A percentile compares a stretch with the other conserved stretches of the same genome.
phyloP scores from a whole-genome alignment of 1,139 yeast genomes.

The Saccharomyces pastorianus region DNA sequence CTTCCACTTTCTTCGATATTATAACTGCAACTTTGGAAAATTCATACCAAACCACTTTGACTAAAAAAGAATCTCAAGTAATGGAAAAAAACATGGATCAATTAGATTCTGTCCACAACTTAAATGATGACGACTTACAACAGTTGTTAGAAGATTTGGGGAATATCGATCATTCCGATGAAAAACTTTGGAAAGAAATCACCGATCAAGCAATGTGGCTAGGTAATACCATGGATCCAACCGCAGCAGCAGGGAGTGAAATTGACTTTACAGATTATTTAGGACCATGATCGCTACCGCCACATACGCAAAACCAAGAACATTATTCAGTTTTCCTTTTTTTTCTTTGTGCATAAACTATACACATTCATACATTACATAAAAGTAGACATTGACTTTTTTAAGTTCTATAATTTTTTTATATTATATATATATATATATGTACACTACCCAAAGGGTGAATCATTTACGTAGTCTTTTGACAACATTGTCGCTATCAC shows the following conservation, averaged over 20 bases:
- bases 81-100: conserved; percentile 27
- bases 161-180: conserved; percentile 38
- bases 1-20: conserved; percentile 10
- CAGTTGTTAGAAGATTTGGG: conserved; percentile 25
- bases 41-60: conserved; percentile 14
- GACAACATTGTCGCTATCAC: conserved; percentile 38
- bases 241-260: conserved; percentile 23
- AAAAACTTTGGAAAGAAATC: conserved; percentile 66
- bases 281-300: neutral
- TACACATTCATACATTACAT: neutral
- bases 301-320: neutral
- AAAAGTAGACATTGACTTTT: neutral
- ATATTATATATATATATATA: neutral
- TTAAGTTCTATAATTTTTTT: neutral
- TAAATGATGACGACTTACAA: conserved; percentile 23
- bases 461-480: conserved; percentile 35
- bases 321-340: neutral
- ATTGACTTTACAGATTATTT: conserved; percentile 27
- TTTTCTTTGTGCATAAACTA: neutral
- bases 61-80: conserved; percentile 20
- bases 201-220: conserved; percentile 72
- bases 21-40: conserved; percentile 16
- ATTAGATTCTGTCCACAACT: conserved; percentile 21
- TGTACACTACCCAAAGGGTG: neutral
- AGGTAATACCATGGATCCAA: conserved; percentile 29